Percentiles rank a stretch among this genome's conserved stretches.
Evolutionary conservation across 1,284 basidiomycete species (phyloP).

Genomic region (Ganoderma leucocontextum): DNA sequence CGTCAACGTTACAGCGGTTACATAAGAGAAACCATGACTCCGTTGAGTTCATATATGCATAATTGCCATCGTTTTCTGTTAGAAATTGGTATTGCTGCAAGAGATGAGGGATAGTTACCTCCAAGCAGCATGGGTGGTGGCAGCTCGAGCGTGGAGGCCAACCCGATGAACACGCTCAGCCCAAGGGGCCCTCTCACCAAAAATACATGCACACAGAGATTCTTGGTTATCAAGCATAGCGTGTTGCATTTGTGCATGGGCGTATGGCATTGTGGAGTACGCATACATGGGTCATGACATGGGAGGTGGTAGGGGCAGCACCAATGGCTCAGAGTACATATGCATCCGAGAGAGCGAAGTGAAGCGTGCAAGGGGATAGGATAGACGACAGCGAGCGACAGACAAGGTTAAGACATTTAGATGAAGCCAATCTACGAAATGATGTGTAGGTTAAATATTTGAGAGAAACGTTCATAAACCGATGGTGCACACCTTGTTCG

Average conservation of each 20-base stretch:
- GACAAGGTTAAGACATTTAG: constrained; percentile 47
- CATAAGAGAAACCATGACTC: not conserved
- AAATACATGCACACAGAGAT: not conserved
- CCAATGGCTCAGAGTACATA: constrained; percentile 35
- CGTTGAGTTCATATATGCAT: not conserved
- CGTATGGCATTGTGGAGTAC: constrained; percentile 29
- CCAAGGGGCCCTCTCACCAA: not conserved
- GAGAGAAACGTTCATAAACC: not conserved
- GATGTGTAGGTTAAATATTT: not conserved
- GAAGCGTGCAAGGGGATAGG: constrained; percentile 26
- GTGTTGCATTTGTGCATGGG: constrained; percentile 22
- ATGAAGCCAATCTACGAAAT: constrained; percentile 79
- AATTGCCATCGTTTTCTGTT: not conserved
- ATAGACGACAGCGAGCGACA: constrained; percentile 26
- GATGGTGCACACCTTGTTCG: constrained; percentile 89
- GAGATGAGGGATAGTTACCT: not conserved
- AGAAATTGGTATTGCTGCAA: not conserved
- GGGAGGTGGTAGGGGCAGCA: constrained; percentile 27
- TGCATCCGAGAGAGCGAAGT: constrained; percentile 28
- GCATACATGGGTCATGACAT: constrained; percentile 35
- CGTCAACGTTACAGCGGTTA: not conserved
- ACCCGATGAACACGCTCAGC: not conserved
- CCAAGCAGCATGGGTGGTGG: not conserved
- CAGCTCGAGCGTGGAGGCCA: not conserved
- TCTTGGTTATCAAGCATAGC: constrained; percentile 2